Base-by-base conservation (phyloP, 2,329 filamentous ascomycete genomes). In the Neonectria magnoliae region DNA sequence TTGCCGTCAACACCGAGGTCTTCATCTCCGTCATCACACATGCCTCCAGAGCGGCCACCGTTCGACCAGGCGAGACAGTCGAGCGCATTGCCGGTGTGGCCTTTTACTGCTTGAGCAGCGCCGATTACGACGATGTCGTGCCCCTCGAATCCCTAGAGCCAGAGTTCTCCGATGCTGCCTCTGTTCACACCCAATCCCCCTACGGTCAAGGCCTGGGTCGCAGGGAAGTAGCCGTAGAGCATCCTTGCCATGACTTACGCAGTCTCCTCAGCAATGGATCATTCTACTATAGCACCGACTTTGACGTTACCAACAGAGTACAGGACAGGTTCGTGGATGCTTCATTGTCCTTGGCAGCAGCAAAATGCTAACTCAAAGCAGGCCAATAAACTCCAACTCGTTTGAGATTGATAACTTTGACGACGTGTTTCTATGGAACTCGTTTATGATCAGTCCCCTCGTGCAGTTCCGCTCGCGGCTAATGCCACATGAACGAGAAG, bases 261-360 rank as follows among this genome's bases (percentile, higher is more conserved):
- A 98, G 97, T 83, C 87, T 99, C 41, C 83, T 99, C 60, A 91
- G 93, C 76, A 94, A 97, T 77, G 94, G 95, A 27, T 97, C 92
- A 31, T 99, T 99, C 77, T 99, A 98, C 78, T 99, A 98, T 81
- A 98, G 94, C 76, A 93, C 93, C n/a, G 94, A 98, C 78, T 99
- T 99, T 78, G 95, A 99, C 77, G 84, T 99, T 53, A 99, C 96
- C 4, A 94, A 97, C 79, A 88, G 96, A 71, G 82, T 98, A 67
- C 96, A 99, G 79, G 92, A 98, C 76, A 90, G 95, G 87, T 93
- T 70, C 60, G 76, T 64, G 53, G 31, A 22, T 25, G 41, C 9
- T 31, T 10, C 20, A 7, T 27, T 41, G 29, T 58, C 22, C 44
- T 27, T n/a, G 22, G 20, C 18, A 45, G 5, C n/a, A 14, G 5